Evolutionary conservation across 208 protist genomes (phyloP), one percentile per base, ranked within the genome.

Genomic region (Trypanosoma avium): DNA sequence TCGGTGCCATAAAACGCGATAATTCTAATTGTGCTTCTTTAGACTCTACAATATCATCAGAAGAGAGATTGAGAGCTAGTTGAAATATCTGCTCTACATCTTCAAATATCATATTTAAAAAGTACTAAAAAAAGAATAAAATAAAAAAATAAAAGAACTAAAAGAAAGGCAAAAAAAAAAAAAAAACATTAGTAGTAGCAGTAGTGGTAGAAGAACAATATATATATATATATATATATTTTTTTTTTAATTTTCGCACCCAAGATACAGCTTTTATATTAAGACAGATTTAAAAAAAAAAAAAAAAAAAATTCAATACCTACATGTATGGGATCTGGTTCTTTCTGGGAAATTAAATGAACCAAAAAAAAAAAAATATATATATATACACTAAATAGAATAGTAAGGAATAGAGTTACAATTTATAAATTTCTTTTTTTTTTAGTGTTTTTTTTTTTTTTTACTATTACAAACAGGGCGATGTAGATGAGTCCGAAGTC

Each of bases 401-500:
- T 19, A n/a, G n/a, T n/a, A n/a, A n/a, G n/a, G n/a, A n/a, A n/a
- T n/a, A n/a, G n/a, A n/a, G n/a, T n/a, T n/a, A n/a, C n/a, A n/a
- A n/a, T n/a, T n/a, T n/a, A n/a, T n/a, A n/a, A n/a, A n/a, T n/a
- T n/a, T n/a, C n/a, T n/a, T n/a, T n/a, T n/a, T n/a, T n/a, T n/a
- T n/a, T 13, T 46, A 60, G 17, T 40, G 4, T 47, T 15, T 33
- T 19, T 8, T 24, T 21, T 13, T n/a, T 19, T 43, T 57, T 19
- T 42, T 36, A 59, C 46, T 10, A 13, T 57, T 35, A 61, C 84
- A 90, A n/a, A 80, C 61, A 15, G 73, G 35, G 5, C 53, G 60
- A 57, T 90, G 84, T 5, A 65, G 45, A 55, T 70, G 50, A 10
- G 45, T n/a, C 26, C 85, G 79, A n/a, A 92, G 59, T 12, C 72